Conservation (phyloP, 202 grass and related monocot species). For the Cymbopogon flexuosus region DNA sequence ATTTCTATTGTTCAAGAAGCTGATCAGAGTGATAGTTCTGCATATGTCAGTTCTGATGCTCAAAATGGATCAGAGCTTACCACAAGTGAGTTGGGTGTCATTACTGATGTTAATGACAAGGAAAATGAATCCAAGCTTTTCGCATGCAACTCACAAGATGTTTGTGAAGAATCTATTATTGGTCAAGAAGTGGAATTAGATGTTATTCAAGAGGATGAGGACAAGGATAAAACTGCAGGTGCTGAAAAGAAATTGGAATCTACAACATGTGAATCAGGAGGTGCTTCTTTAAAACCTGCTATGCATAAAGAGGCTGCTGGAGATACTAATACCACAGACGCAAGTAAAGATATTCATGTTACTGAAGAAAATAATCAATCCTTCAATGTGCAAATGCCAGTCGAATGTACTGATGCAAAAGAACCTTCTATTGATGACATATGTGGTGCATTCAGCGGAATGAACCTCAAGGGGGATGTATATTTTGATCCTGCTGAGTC, state of each 20-base stretch:
- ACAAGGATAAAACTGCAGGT: not conserved
- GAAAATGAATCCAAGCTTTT: slow-evolving; percentile 6
- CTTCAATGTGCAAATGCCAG: not conserved
- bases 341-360: slow-evolving; percentile 19
- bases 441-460: slow-evolving; percentile 41
- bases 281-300: slow-evolving; percentile 2
- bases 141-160: slow-evolving; percentile 8
- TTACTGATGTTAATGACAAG: not conserved
- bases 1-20: not conserved
- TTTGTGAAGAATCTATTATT: slow-evolving; percentile 23
- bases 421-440: slow-evolving; percentile 49
- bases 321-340: not conserved
- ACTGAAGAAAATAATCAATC: not conserved
- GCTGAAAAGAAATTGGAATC: not conserved
- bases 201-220: not conserved
- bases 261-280: not conserved
- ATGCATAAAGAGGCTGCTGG: slow-evolving; percentile 21
- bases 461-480: slow-evolving; percentile 53
- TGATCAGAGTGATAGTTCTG: not conserved
- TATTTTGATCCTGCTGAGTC: slow-evolving; percentile 45
- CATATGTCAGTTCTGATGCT: not conserved
- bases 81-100: not conserved
- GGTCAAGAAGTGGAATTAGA: slow-evolving; percentile 17
- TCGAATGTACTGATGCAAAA: slow-evolving; percentile 31
- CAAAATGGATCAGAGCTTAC: not conserved